Percentiles rank a stretch among this genome's conserved stretches.
These are phyloP conservation scores for Aspergillus candidus DNA, from an alignment of 2,329 filamentous ascomycete species.

Conservation along the genomic window DNA sequence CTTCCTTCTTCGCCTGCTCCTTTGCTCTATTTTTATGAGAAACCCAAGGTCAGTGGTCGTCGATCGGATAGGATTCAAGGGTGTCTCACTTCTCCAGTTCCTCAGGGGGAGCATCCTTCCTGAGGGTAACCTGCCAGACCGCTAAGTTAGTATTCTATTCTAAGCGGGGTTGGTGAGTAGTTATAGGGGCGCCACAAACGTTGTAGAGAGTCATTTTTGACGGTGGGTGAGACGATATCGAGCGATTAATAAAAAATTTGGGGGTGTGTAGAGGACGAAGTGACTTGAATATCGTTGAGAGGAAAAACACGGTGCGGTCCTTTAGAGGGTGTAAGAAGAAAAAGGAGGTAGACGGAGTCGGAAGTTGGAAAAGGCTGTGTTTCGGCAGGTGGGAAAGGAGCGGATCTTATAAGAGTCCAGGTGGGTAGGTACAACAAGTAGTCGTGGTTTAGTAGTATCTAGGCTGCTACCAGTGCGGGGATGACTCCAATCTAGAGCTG, in stretches of 20 bases:
- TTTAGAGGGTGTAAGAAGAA: not conserved
- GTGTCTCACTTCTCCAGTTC: conserved; percentile 61
- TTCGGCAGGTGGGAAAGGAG: not conserved
- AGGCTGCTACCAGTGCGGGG: no score
- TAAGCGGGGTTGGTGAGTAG: no score
- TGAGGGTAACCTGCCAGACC: conserved; percentile 65
- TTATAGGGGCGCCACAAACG: conserved; percentile 18
- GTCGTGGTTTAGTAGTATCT: no score
- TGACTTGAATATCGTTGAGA: conserved; percentile 1
- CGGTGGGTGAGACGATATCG: not conserved
- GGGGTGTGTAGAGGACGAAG: not conserved
- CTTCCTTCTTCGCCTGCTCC: conserved; percentile 65
- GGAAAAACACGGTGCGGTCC: no score
- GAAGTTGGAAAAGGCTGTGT: no score
- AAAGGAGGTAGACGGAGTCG: no score
- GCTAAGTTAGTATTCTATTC: not conserved
- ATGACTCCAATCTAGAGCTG: no score
- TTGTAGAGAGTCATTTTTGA: conserved; percentile 37
- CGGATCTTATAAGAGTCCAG: not conserved
- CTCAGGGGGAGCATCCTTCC: conserved; percentile 59
- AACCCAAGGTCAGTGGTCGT: not conserved
- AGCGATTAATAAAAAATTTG: not conserved
- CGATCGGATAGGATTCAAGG: not conserved
- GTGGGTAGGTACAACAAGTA: not conserved
- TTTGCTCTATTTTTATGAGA: conserved; percentile 56